Conservation (phyloP, 257 asterid genomes). For the Solanum medicagineum region DNA sequence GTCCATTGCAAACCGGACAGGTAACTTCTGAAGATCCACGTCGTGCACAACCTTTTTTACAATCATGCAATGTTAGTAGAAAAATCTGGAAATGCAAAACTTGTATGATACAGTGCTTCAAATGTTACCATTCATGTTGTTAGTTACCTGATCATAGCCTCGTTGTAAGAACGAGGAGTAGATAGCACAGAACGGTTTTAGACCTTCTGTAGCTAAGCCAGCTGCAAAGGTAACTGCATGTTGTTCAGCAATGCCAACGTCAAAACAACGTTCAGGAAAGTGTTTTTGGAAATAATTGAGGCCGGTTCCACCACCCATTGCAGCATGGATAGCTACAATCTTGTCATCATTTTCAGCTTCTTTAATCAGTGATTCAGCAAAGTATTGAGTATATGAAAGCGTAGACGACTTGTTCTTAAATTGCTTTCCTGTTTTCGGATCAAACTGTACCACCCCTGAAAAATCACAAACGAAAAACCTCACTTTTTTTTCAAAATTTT, state of each 20-base stretch:
- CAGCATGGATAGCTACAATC: constrained; percentile 71
- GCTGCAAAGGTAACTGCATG: constrained; percentile 86
- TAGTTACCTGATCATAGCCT: constrained; percentile 64
- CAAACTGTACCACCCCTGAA: constrained; percentile 73
- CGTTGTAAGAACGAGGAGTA: constrained; percentile 69
- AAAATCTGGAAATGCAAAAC: neutral
- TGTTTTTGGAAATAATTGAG: constrained; percentile 52
- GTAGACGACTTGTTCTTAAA: constrained; percentile 36
- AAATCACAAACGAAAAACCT: neutral
- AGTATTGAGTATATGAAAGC: constrained; percentile 58
- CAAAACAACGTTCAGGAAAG: constrained; percentile 63
- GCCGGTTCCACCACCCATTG: constrained; percentile 92
- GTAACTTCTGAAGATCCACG: constrained; percentile 73
- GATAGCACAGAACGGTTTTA: constrained; percentile 78
- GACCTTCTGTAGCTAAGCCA: constrained; percentile 72
- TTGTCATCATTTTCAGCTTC: constrained; percentile 57
- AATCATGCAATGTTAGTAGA: neutral
- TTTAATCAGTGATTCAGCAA: constrained; percentile 63
- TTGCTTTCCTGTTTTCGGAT: constrained; percentile 66
- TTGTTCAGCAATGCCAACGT: constrained; percentile 82
- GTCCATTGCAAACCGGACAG: constrained; percentile 78
- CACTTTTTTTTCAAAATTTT: neutral
- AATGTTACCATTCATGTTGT: neutral
- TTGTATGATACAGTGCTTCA: neutral
- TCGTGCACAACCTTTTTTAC: constrained; percentile 62